These are phyloP conservation scores for Eimeria sp. DNA, from an alignment of 169 alveolate species.

Conservation along the genomic window DNA sequence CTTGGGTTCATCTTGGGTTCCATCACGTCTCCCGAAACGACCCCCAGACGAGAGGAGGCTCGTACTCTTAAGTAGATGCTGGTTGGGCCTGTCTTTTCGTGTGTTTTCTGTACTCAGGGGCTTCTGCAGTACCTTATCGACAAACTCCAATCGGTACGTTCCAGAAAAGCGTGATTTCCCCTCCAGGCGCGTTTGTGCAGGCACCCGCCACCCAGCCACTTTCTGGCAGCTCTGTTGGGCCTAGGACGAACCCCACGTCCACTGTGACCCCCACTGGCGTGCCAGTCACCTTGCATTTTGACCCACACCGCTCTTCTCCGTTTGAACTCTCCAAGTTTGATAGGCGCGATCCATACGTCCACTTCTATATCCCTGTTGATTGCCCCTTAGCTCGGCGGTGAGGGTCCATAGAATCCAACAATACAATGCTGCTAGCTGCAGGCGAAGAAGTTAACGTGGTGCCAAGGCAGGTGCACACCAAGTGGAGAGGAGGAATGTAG, in stretches of 20 bases:
- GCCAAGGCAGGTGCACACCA: neutral
- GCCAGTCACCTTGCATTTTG: conserved; percentile 75
- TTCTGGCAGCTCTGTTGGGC: conserved; percentile 18
- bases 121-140: neutral
- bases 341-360: conserved; percentile 89
- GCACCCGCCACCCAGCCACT: neutral
- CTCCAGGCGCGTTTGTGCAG: conserved; percentile 14
- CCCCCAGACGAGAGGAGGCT: neutral
- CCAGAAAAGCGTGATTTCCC: neutral
- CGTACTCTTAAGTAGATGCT: too few species aligned
- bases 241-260: neutral
- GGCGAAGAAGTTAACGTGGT: neutral
- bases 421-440: neutral
- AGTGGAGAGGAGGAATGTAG: neutral
- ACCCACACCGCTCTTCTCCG: conserved; percentile 74
- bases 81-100: neutral
- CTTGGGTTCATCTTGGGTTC: neutral
- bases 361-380: conserved; percentile 92
- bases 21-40: neutral
- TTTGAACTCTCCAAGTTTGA: conserved; percentile 83
- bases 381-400: conserved; percentile 89
- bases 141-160: neutral
- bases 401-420: neutral
- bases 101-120: neutral
- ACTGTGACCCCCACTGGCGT: conserved; percentile 44